Conservation (phyloP, 192 early-diverging fungal species). For the Paraglomus occultum region DNA sequence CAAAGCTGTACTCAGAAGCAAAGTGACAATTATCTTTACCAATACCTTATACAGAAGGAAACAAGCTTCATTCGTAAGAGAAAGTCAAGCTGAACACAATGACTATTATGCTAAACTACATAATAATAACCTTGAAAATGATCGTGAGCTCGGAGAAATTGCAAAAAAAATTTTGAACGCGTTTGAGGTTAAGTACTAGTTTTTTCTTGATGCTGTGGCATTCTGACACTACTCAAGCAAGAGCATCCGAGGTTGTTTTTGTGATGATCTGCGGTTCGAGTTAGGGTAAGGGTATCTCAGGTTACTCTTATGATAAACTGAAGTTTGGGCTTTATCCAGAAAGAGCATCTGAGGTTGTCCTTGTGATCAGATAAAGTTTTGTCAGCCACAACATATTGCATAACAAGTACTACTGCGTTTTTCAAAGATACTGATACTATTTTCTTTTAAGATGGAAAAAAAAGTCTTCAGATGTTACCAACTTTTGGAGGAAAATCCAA, state of each 20-base stretch:
- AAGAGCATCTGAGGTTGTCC: too few relatives aligned
- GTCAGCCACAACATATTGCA: constrained; percentile 24
- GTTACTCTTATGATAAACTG: constrained; percentile 1
- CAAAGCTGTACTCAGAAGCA: constrained; percentile 8
- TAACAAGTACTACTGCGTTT: constrained; percentile 10
- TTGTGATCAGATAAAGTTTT: constrained; percentile 24
- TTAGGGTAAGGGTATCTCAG: neutral
- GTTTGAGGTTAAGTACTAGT: constrained; percentile 19
- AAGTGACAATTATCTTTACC: constrained; percentile 29
- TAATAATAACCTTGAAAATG: constrained; percentile 6
- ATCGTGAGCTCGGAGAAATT: constrained; percentile 18
- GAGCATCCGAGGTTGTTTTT: constrained; percentile 25
- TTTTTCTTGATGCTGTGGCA: constrained; percentile 27
- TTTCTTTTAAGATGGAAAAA: constrained; percentile 22
- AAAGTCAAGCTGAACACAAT: constrained; percentile 23
- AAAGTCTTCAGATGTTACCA: constrained; percentile 17
- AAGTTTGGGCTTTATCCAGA: neutral
- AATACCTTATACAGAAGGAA: constrained; percentile 27
- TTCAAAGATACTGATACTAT: constrained; percentile 14
- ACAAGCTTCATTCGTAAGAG: constrained; percentile 29
- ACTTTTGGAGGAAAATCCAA: constrained; percentile 30
- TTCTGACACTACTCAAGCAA: constrained; percentile 18
- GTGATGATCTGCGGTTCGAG: constrained; percentile 27
- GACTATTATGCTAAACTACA: constrained; percentile 24
- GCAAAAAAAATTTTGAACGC: constrained; percentile 6